phyloP scores from a whole-genome alignment of 371 early-diverging fungal species.

The Mucor indicus region DNA sequence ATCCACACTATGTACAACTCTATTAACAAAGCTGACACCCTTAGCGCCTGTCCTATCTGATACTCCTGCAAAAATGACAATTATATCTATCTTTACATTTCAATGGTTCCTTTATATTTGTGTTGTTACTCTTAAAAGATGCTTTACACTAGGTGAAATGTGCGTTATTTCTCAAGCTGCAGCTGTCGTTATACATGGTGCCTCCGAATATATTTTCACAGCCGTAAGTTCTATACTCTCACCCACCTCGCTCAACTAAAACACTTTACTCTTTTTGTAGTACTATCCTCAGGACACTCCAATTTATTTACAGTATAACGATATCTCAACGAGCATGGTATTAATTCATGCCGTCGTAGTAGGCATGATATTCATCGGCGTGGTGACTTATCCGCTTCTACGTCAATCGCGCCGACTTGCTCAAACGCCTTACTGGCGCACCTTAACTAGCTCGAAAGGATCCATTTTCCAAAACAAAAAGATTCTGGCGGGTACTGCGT shows the following conservation, averaged over 20 bases:
- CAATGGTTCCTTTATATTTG: conserved; percentile 46
- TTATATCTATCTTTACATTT: conserved; percentile 29
- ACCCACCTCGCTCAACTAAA: background rate
- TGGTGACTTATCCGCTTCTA: conserved; percentile 52
- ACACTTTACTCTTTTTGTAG: too few species aligned
- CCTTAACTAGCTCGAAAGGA: background rate
- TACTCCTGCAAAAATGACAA: conserved; percentile 25
- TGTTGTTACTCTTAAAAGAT: conserved; percentile 40
- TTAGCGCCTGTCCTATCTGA: conserved; percentile 23
- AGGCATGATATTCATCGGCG: conserved; percentile 70
- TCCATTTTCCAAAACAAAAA: conserved; percentile 17
- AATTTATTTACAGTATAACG: conserved; percentile 14
- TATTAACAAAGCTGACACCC: conserved; percentile 20
- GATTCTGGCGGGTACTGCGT: conserved; percentile 26
- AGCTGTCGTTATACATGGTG: conserved; percentile 46
- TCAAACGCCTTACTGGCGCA: conserved; percentile 47
- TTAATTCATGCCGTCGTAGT: conserved; percentile 53
- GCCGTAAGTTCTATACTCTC: conserved; percentile 11
- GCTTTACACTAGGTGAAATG: conserved; percentile 72
- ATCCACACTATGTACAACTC: conserved; percentile 26
- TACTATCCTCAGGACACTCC: conserved; percentile 27
- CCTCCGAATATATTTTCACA: conserved; percentile 28
- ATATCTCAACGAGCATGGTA: conserved; percentile 32
- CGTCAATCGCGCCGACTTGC: conserved; percentile 48
- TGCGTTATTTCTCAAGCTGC: conserved; percentile 60